Evolutionary conservation across 2,329 filamentous ascomycete species (phyloP).

Genomic region (Monosporascus sp.): DNA sequence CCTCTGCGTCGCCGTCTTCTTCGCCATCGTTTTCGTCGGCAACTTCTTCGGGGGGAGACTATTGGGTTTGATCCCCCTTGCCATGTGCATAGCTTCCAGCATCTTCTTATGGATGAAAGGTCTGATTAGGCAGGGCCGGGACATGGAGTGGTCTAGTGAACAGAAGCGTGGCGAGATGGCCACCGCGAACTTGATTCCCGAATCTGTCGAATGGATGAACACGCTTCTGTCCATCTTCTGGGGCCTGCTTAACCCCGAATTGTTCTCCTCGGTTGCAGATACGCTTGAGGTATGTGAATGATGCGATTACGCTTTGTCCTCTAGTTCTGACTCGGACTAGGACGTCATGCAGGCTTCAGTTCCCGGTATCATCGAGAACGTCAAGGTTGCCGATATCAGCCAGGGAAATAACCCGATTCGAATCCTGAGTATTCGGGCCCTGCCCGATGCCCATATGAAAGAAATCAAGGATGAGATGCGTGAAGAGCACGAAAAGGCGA

Average conservation of each 20-base stretch:
- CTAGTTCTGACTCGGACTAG: conserved; percentile 23
- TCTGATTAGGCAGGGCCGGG: conserved; percentile 72
- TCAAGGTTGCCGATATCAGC: conserved; percentile 89
- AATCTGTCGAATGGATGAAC: conserved; percentile 96
- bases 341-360: conserved; percentile 97
- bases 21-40: conserved; percentile 70
- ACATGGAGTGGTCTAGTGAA: conserved; percentile 84
- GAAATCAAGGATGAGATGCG: conserved; percentile 79
- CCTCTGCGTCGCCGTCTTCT: conserved; percentile 64
- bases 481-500: conserved; percentile 70
- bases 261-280: conserved; percentile 89
- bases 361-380: conserved; percentile 85
- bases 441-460: conserved; percentile 75
- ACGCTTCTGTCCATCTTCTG: conserved; percentile 78
- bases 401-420: conserved; percentile 88
- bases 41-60: conserved; percentile 74
- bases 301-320: background rate
- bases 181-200: conserved; percentile 81
- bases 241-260: conserved; percentile 90
- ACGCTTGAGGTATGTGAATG: conserved; percentile 56
- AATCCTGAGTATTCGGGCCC: conserved; percentile 77
- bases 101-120: conserved; percentile 90
- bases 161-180: conserved; percentile 79
- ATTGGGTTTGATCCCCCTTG: conserved; percentile 70
- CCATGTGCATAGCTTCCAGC: conserved; percentile 64